Evolutionary conservation across 2,329 filamentous ascomycete genomes (phyloP).

Genomic region (Mollisia scopiformis): DNA sequence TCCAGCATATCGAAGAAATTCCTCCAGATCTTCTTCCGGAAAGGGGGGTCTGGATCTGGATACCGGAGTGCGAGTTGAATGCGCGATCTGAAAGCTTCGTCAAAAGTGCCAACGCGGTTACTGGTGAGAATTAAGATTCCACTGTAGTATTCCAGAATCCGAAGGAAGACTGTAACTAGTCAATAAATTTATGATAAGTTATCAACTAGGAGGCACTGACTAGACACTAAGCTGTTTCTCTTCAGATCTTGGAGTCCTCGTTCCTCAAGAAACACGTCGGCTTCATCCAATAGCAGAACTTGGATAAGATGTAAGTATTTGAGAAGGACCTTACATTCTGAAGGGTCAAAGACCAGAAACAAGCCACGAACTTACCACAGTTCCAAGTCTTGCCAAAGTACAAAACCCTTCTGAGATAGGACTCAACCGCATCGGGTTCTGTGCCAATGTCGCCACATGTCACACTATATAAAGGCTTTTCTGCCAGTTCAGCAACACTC

Average conservation of each 20-base stretch:
- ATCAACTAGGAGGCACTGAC: background rate
- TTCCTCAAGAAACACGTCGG: constrained; percentile 32
- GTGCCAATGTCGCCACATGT: constrained; percentile 71
- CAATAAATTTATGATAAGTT: constrained; percentile 20
- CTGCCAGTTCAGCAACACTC: constrained; percentile 52
- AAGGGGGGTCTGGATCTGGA: background rate
- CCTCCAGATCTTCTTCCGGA: constrained; percentile 10
- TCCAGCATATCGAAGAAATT: constrained; percentile 16
- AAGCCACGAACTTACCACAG: background rate
- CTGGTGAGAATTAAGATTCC: constrained; percentile 46
- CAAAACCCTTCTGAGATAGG: constrained; percentile 25
- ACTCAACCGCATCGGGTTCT: constrained; percentile 65
- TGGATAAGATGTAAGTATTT: background rate
- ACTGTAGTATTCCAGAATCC: constrained; percentile 43
- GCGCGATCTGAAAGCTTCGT: constrained; percentile 41
- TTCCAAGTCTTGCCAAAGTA: constrained; percentile 21
- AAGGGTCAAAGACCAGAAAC: background rate
- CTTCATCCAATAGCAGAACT: constrained; percentile 28
- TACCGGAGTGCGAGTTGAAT: constrained; percentile 40
- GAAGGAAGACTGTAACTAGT: constrained; percentile 32
- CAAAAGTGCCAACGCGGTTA: constrained; percentile 42
- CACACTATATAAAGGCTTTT: constrained; percentile 52
- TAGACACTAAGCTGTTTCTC: constrained; percentile 21
- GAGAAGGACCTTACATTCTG: too few species aligned
- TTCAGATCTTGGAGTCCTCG: constrained; percentile 14